A percentile compares a stretch with the other conserved stretches of the same genome.
Conservation (phyloP, 345 rosid species). For the Psidium friedrichsthalianum region DNA sequence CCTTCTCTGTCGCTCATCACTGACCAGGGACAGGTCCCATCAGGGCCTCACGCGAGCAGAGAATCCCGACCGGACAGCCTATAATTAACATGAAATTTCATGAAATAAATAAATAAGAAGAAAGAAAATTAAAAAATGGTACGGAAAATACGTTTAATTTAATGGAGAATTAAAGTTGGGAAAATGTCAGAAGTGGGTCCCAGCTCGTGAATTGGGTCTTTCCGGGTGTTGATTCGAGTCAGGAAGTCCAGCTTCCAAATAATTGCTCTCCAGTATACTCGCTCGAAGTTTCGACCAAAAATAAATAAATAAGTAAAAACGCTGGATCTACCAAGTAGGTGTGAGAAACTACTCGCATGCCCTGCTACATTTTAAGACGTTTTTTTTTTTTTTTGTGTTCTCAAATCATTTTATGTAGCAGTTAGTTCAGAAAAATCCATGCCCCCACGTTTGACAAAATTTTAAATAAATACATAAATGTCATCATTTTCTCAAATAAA, state of each 20-base stretch:
- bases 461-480: too few species aligned
- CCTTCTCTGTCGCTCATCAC: not conserved
- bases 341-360: not conserved
- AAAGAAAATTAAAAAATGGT: not conserved
- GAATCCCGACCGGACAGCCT: not conserved
- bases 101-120: not conserved
- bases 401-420: not conserved
- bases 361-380: accelerated
- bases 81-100: not conserved
- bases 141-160: not conserved
- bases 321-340: not conserved
- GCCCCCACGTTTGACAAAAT: not conserved
- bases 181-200: not conserved
- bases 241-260: not conserved
- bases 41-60: not conserved
- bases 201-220: not conserved
- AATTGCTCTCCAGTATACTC: not conserved
- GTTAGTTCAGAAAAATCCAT: not conserved
- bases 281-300: not conserved
- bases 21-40: not conserved
- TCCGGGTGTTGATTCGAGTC: not conserved
- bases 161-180: not conserved
- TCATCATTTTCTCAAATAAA: too few species aligned
- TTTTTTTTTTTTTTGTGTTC: not conserved
- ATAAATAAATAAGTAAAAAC: too few species aligned